phyloP scores from a whole-genome alignment of 2,329 filamentous ascomycete species.

The Fusarium oligoseptatum region DNA sequence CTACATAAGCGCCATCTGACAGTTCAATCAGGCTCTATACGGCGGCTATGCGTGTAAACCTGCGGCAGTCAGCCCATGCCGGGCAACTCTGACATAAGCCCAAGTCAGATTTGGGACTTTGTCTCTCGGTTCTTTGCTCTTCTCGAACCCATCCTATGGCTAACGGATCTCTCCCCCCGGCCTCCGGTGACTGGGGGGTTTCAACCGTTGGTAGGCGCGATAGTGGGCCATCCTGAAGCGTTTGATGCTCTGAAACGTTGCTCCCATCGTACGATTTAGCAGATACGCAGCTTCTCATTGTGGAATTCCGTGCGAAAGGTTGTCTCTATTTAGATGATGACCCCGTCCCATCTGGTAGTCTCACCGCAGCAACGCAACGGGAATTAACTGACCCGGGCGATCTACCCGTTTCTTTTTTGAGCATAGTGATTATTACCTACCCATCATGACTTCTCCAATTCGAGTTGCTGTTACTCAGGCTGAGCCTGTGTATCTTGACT shows the following conservation, averaged over 20 bases:
- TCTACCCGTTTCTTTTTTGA: not conserved
- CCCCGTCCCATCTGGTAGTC: not conserved
- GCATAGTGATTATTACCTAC: not conserved
- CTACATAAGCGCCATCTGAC: not conserved
- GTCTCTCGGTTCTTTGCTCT: not conserved
- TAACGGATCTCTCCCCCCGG: not conserved
- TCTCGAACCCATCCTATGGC: not conserved
- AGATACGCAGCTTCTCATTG: not conserved
- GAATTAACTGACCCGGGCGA: not conserved
- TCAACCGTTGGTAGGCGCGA: not conserved
- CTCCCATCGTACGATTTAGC: not conserved
- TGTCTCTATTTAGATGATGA: not conserved
- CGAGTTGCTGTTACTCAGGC: conserved; percentile 44
- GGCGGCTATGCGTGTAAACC: not conserved
- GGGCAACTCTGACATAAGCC: not conserved
- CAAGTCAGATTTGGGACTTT: not conserved
- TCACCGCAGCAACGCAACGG: not conserved
- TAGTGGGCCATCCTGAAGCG: not conserved
- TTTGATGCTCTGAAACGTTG: not conserved
- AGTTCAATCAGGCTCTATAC: not conserved
- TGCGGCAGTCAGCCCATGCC: not conserved
- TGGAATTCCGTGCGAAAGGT: not conserved
- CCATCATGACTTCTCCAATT: conserved; percentile 32
- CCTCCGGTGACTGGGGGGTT: not conserved
- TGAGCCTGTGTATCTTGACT: conserved; percentile 45